These are phyloP conservation scores for Hanseniaspora guilliermondii DNA, from an alignment of 805 yeast genomes.

Conservation along the genomic window DNA sequence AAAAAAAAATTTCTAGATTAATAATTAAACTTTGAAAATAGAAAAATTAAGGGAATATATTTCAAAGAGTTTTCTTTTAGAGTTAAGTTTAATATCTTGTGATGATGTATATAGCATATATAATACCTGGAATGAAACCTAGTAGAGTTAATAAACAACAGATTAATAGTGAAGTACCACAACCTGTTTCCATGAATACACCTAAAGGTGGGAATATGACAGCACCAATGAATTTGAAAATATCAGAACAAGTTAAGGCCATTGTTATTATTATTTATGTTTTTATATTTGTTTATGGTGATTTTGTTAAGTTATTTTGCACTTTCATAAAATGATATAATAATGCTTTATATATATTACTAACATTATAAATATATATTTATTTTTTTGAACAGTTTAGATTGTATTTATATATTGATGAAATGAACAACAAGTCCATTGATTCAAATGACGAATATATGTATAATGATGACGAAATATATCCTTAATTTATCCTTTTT, in stretches of 20 bases:
- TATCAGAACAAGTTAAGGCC: conserved; percentile 14
- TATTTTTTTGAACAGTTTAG: too few relatives aligned
- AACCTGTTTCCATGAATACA: conserved; percentile 43
- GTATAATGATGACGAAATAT: too few relatives aligned
- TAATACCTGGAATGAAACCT: conserved; percentile 62
- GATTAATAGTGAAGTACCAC: conserved; percentile 26
- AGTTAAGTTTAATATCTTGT: conserved; percentile 20
- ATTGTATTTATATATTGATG: too few relatives aligned
- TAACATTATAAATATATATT: too few relatives aligned
- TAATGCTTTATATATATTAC: neutral
- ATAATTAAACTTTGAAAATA: too few relatives aligned
- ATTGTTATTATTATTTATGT: neutral
- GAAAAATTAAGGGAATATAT: conserved; percentile 2
- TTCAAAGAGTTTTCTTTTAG: neutral
- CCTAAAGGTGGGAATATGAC: conserved; percentile 46
- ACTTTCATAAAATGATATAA: neutral
- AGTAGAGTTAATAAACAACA: conserved; percentile 51
- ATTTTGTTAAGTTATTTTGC: neutral
- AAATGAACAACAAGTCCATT: too few relatives aligned
- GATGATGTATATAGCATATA: conserved; percentile 48
- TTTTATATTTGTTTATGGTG: neutral
- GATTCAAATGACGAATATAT: too few relatives aligned
- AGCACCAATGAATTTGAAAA: conserved; percentile 21
- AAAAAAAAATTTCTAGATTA: too few relatives aligned
- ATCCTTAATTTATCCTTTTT: too few relatives aligned